Evolutionary conservation across 2,329 filamentous ascomycete genomes (phyloP).

Genomic region (Gaeumannomyces tritici): DNA sequence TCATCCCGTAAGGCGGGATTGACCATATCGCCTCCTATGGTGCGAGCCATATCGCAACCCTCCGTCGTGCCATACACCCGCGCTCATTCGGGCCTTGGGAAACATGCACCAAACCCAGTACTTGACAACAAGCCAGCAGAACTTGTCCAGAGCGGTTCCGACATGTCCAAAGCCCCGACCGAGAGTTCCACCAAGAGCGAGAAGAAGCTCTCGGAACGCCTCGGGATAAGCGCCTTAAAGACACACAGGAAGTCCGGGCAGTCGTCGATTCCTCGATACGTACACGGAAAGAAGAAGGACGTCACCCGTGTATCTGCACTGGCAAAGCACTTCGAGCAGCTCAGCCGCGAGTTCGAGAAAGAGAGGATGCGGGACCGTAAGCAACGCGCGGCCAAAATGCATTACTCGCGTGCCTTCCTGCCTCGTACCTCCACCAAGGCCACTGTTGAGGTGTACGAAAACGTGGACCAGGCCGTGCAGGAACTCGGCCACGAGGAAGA

Average conservation of each 20-base stretch:
- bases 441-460: constrained; percentile 90
- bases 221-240: constrained; percentile 59
- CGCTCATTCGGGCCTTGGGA: constrained; percentile 27
- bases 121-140: background rate
- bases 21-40: constrained; percentile 40
- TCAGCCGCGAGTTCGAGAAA: constrained; percentile 93
- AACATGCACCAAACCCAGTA: background rate
- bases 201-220: constrained; percentile 67
- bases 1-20: constrained; percentile 34
- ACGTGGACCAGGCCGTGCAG: constrained; percentile 86
- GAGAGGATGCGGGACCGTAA: constrained; percentile 80
- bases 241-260: constrained; percentile 39
- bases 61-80: constrained; percentile 31
- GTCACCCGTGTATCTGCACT: constrained; percentile 80
- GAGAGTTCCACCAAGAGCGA: constrained; percentile 45
- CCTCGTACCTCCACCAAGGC: constrained; percentile 90
- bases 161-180: constrained; percentile 5
- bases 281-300: constrained; percentile 63
- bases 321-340: constrained; percentile 90
- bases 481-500: constrained; percentile 65
- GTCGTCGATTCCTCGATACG: constrained; percentile 85
- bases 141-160: background rate
- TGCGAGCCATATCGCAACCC: constrained; percentile 44
- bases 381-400: constrained; percentile 67
- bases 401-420: constrained; percentile 65